Evolutionary conservation across 192 early-diverging fungal species (phyloP).

Genomic region (Coemansia reversa): DNA sequence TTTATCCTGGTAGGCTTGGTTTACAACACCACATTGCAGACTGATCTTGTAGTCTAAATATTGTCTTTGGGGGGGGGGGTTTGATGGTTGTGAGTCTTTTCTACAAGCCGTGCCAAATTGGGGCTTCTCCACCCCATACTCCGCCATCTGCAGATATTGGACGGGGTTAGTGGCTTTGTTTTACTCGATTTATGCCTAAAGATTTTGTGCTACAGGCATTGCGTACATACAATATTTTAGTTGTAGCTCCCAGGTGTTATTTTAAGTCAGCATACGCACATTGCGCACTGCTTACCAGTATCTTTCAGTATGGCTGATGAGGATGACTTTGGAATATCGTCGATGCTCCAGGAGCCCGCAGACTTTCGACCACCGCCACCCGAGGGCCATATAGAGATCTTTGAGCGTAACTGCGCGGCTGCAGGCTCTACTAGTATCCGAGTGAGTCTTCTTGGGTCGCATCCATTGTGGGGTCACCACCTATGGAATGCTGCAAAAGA

Average conservation of each 20-base stretch:
- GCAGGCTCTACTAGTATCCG: conserved; percentile 23
- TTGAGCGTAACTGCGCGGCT: conserved; percentile 49
- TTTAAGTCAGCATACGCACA: not conserved
- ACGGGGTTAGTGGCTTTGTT: not conserved
- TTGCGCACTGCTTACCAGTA: not conserved
- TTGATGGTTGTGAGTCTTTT: too few relatives aligned
- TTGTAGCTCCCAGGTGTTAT: not conserved
- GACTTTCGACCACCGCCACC: conserved; percentile 53
- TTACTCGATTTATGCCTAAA: not conserved
- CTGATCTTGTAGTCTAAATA: too few relatives aligned
- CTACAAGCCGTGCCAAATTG: not conserved
- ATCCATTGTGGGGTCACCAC: conserved; percentile 83
- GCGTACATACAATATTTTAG: not conserved
- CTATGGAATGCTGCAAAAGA: conserved; percentile 90
- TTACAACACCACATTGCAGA: too few relatives aligned
- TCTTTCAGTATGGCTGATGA: conserved; percentile 2
- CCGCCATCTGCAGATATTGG: not conserved
- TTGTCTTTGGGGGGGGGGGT: too few relatives aligned
- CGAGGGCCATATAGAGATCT: conserved; percentile 59
- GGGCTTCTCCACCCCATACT: not conserved
- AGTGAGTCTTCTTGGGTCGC: conserved; percentile 67
- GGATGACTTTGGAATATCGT: conserved; percentile 19
- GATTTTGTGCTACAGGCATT: not conserved
- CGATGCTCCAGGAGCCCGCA: conserved; percentile 49
- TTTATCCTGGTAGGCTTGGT: not conserved